phyloP scores from a whole-genome alignment of 1,284 basidiomycete species.

The Ustilago cynodontis region DNA sequence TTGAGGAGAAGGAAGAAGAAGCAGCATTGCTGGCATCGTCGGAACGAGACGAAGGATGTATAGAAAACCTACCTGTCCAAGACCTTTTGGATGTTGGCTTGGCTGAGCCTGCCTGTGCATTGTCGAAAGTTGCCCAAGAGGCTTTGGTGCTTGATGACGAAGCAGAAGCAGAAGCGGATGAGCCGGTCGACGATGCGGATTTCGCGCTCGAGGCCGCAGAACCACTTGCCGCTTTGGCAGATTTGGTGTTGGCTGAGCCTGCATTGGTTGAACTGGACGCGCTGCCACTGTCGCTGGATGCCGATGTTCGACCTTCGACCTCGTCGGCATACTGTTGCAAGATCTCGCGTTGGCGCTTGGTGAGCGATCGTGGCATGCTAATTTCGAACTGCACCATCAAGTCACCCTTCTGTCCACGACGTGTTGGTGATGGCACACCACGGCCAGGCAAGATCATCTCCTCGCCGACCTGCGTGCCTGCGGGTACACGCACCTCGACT shows the following conservation, averaged over 20 bases:
- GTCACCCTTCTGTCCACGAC: constrained; percentile 80
- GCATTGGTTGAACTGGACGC: not conserved
- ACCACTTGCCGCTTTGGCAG: constrained; percentile 8
- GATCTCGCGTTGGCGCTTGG: constrained; percentile 85
- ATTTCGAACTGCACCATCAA: constrained; percentile 90
- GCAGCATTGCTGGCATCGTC: constrained; percentile 24
- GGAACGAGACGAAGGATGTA: constrained; percentile 47
- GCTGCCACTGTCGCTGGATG: constrained; percentile 15
- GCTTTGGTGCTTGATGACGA: constrained; percentile 16
- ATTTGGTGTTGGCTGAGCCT: constrained; percentile 15
- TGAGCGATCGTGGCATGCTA: constrained; percentile 88
- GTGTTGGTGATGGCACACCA: constrained; percentile 78
- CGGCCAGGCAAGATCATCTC: constrained; percentile 93
- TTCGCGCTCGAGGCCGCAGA: constrained; percentile 6
- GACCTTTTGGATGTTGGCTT: constrained; percentile 30
- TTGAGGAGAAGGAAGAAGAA: no score
- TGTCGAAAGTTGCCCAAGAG: constrained; percentile 17
- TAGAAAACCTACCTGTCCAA: constrained; percentile 50
- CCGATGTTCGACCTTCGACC: constrained; percentile 38
- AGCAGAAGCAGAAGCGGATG: constrained; percentile 4
- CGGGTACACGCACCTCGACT: constrained; percentile 92
- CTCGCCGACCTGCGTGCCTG: constrained; percentile 95
- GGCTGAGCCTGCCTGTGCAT: constrained; percentile 12
- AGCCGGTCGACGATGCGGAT: not conserved
- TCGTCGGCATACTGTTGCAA: constrained; percentile 93